Base-by-base conservation (phyloP, 2,329 filamentous ascomycete genomes). In the Keithomyces neogunnii region DNA sequence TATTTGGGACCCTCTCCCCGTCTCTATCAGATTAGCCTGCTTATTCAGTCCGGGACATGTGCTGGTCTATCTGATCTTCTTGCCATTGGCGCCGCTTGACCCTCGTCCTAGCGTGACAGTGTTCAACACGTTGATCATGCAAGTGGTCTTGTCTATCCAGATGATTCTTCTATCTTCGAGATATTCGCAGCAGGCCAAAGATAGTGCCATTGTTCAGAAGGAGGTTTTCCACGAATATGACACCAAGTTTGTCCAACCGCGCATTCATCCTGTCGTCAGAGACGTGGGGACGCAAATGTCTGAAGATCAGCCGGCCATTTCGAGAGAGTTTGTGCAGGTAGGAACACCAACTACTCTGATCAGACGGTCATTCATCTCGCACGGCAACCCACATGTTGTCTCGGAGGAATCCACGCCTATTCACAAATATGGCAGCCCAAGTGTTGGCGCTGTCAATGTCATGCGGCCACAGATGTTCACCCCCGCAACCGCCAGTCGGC, bases 161-260 rank as follows among this genome's bases (percentile, higher is more conserved):
- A 78, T 97, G 56, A 77, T 83, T 49, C 73, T 89, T 32, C 73
- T 97, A 47, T 84, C 86, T 54, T 78, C 77, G 2, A 82, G 77
- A 35, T 97, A 92, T 68, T 77, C 81, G 3, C 91, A 92, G 64
- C 91, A 97, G 66, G 82, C 81, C 54, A 95, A 90, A 64, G 93
- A 99, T 66, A 82, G 81, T 2, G 77, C 84, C 2, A 78, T 96
- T 45, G 86, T 99, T 53, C 89, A 95, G 59, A 89, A 86, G 60
- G 88, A 97, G 68, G 92, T 97, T 4, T 77, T 97, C 69, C 85
- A 90, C 65, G 93, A 99, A 69, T 99, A 99, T 64, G 89, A 97
- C 64, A 88, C 83, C 59, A 99, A 99, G 71, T 96, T 86, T 63
- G 93, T 99, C 1, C 89, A 95, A 62, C 93, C 93, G 2, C 80